Percentiles rank a stretch among this genome's conserved stretches.
These are phyloP conservation scores for Metschnikowia sp. DNA, from an alignment of 805 yeast species.

Conservation along the genomic window DNA sequence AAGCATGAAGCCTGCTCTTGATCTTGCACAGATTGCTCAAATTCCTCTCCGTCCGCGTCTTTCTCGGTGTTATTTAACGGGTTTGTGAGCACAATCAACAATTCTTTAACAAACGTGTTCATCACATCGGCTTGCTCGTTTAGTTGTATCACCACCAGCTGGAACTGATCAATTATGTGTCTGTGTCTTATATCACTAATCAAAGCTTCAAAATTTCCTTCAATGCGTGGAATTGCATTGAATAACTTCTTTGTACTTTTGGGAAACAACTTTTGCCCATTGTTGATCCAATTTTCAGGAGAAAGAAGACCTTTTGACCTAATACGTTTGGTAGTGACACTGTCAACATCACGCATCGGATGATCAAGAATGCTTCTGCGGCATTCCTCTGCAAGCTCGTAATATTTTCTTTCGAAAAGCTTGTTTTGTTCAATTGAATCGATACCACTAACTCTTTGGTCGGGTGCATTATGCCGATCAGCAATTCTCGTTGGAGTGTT, in stretches of 20 bases:
- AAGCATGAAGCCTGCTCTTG: slow-evolving; percentile 69
- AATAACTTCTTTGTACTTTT: slow-evolving; percentile 34
- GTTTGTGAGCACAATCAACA: slow-evolving; percentile 42
- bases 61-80: slow-evolving; percentile 45
- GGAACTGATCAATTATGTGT: slow-evolving; percentile 22
- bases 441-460: too few relatives aligned
- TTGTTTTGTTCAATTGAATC: slow-evolving; percentile 28
- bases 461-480: too few relatives aligned
- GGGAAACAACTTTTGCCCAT: slow-evolving; percentile 30
- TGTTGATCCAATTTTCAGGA: slow-evolving; percentile 21
- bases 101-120: slow-evolving; percentile 48
- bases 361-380: slow-evolving; percentile 51
- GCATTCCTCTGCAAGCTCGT: slow-evolving; percentile 59
- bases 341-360: slow-evolving; percentile 33
- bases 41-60: slow-evolving; percentile 71
- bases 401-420: slow-evolving; percentile 48
- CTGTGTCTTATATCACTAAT: slow-evolving; percentile 21
- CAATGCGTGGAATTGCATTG: slow-evolving; percentile 27
- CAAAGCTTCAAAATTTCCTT: slow-evolving; percentile 13
- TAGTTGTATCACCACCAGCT: slow-evolving; percentile 29
- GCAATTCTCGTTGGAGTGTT: too few relatives aligned
- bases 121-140: slow-evolving; percentile 51
- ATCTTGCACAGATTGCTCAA: slow-evolving; percentile 64
- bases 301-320: slow-evolving; percentile 18
- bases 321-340: slow-evolving; percentile 24